Base-by-base conservation (phyloP, 108 stramenopile species). In the Aurantiochytrium sp. region DNA sequence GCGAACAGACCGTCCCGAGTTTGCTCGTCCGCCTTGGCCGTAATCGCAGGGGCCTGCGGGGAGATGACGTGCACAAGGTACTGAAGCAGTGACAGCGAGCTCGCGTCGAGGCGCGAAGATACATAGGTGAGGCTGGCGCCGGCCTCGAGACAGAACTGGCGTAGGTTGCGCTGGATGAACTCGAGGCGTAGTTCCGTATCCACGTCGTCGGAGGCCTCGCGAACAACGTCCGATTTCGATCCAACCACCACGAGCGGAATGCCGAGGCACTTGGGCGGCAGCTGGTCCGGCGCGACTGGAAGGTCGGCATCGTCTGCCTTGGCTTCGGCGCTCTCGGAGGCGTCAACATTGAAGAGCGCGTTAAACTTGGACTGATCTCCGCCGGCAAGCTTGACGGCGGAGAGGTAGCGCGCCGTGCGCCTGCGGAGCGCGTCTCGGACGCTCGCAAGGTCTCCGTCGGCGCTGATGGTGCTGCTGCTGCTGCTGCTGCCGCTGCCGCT, bases 51-150 rank as follows among this genome's bases (percentile, higher is more conserved):
- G 36, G 42, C 73, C 27, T 81, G 73, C 45, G 73, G 73, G 45
- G 6, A 81, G 21, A 81, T 5, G 6, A 41, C 42, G 45, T 81
- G 73, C 39, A 81, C 42, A 42, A 81, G 42, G 24, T 81, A 81
- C n/a, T 41, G 45, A 6, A 48, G 24, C 39, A 81, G 39, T 27
- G 45, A 48, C 21, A 48, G 42, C 1, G 30, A 41, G 45, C 45
- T 81, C 27, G 73, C 24, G 8, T 81, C 73, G 24, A 12, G 6
- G 2, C 73, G 73, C 30, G 73, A 41, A n/a, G 73, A 81, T 21
- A 81, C 73, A 42, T 48, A 81, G 8, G 73, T 81, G 24, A 81
- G 30, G 45, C 73, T 81, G 19, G 73, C 73, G 39, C 73, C 73
- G 45, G n/a, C 42, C 17, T 81, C 45, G 73, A 27, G 30, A 24